These are phyloP conservation scores for Pholiota adiposa DNA, from an alignment of 1,284 basidiomycete genomes.

Conservation along the genomic window DNA sequence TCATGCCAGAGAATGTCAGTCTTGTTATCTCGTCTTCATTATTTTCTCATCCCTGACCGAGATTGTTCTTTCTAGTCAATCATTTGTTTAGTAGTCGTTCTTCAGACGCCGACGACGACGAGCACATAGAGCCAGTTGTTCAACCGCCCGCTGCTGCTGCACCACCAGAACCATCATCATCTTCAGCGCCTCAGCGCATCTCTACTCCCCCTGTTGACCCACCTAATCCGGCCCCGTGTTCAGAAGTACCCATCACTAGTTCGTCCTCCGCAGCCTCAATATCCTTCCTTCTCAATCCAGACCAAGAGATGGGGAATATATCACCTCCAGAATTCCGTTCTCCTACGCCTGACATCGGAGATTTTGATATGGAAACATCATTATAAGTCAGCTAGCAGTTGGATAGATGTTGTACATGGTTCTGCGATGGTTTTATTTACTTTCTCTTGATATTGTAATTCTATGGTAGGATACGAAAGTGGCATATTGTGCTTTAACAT, in stretches of 20 bases:
- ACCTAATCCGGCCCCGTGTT: neutral
- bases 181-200: neutral
- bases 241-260: slow-evolving; percentile 6
- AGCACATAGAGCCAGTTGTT: neutral
- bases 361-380: slow-evolving; percentile 11
- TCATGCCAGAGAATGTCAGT: slow-evolving; percentile 75
- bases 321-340: slow-evolving; percentile 25
- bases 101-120: slow-evolving; percentile 6
- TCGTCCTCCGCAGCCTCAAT: slow-evolving; percentile 23
- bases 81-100: slow-evolving; percentile 33
- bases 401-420: neutral
- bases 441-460: neutral
- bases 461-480: neutral
- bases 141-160: slow-evolving; percentile 4
- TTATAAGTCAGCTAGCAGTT: neutral
- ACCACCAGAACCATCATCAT: neutral
- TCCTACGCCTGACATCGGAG: slow-evolving; percentile 14
- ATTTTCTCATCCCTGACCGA: slow-evolving; percentile 1
- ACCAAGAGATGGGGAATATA: slow-evolving; percentile 17
- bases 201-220: slow-evolving; percentile 4
- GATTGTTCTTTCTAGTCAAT: slow-evolving; percentile 31
- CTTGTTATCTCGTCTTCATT: neutral
- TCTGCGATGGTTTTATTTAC: neutral
- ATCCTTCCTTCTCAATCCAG: slow-evolving; percentile 27
- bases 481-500: slow-evolving; percentile 3